Base-by-base conservation (phyloP, 352 stramenopile species). In the Globisporangium rhizosaccharum region DNA sequence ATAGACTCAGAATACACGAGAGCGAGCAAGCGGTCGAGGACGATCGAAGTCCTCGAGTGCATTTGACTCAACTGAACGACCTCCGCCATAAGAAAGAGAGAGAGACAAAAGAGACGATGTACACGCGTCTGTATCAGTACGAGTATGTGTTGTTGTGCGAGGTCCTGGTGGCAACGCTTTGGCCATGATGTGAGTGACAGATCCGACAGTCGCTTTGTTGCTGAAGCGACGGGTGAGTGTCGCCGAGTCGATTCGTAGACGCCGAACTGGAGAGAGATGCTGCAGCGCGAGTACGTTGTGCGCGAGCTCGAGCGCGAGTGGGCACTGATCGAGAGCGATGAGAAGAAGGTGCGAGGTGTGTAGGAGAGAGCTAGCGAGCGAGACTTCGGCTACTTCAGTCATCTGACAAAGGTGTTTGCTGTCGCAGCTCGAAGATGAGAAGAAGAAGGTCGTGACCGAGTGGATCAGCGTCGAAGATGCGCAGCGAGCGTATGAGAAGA, bases 391-490 rank as follows among this genome's bases (percentile, higher is more conserved):
- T 46, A 14, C 6, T 8, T 23, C 8, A 11, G 15, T 57, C n/a
- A 8, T 51, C 12, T 41, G 9, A 45, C 20, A 14, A 14, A 8
- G 4, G 28, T 6, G 26, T 20, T 50, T 4, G 9, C 39, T 10
- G 15, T 8, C 18, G 28, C 33, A 92, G 82, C 70, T 92, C 11
- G 70, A 80, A 15, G 73, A 84, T 11, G 82, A 90, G 59, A 92
- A 90, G 63, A 79, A 84, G n/a, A 84, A 85, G 48, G 69, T 90
- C 18, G 81, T 88, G 48, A 56, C 72, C 18, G 82, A 90, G 62
- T 92, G 80, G 80, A 70, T 89, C 48, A 52, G 57, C 0, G 73
- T 92, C 14, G 82, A 90, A 42, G 75, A 88, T 59, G 68, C 71
- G 2, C 82, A 92, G 61, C 68, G 79, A 48, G 75, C 79, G 47